A percentile compares a stretch with the other conserved stretches of the same genome.
These are phyloP conservation scores for Crithidia bombi DNA, from an alignment of 208 protist genomes.

Conservation along the genomic window DNA sequence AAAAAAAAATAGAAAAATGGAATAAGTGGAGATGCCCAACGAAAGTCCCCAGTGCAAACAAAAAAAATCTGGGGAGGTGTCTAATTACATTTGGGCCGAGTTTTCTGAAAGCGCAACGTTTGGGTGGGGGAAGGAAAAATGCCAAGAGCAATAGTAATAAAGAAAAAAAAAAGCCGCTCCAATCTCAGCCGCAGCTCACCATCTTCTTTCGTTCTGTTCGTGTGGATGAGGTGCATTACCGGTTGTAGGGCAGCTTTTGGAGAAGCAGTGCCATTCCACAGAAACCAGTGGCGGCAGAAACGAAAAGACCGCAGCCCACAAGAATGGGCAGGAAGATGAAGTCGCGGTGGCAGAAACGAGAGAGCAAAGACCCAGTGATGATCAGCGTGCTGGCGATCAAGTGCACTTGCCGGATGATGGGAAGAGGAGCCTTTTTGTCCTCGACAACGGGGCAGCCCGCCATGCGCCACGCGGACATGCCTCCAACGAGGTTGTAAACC, in stretches of 20 bases:
- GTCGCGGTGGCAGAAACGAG: constrained; percentile 34
- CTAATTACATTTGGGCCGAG: too few species aligned
- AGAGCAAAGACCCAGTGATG: constrained; percentile 36
- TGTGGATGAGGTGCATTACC: background rate
- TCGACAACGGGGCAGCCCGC: constrained; percentile 36
- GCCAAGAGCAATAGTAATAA: constrained; percentile 5
- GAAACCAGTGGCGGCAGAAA: constrained; percentile 51
- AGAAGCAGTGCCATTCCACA: constrained; percentile 55
- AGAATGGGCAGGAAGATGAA: constrained; percentile 47
- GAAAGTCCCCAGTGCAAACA: background rate
- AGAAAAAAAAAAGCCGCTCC: constrained; percentile 1
- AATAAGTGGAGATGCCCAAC: too few species aligned
- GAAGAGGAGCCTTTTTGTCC: constrained; percentile 44
- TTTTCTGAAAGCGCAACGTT: too few species aligned
- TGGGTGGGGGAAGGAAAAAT: too few species aligned
- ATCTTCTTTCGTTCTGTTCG: too few species aligned
- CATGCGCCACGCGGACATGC: constrained; percentile 49
- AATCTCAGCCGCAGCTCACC: too few species aligned
- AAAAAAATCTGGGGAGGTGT: background rate
- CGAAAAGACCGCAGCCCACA: constrained; percentile 45
- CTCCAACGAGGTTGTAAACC: constrained; percentile 45
- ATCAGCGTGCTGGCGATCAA: constrained; percentile 54
- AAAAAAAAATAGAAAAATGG: background rate
- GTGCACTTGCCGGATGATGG: constrained; percentile 59
- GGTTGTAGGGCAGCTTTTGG: constrained; percentile 49